phyloP scores from a whole-genome alignment of 1,139 yeast genomes.

The Debaryomyces subglobosus region DNA sequence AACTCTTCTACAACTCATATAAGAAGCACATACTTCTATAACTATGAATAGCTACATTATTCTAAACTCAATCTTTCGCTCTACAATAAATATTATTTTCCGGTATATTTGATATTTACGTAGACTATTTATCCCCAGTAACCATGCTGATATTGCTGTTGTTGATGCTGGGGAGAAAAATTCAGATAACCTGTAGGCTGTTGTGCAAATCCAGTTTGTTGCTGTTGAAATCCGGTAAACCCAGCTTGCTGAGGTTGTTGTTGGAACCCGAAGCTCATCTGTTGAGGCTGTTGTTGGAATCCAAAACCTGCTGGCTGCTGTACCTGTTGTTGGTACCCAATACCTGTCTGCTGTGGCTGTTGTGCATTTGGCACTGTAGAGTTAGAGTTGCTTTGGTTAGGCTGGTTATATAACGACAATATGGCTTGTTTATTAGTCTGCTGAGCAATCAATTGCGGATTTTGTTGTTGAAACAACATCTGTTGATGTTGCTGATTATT shows the following conservation, averaged over 20 bases:
- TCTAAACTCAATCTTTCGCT: no score
- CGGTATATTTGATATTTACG: neutral
- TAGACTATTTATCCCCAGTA: conserved; percentile 8
- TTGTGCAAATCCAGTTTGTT: conserved; percentile 7
- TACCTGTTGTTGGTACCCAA: conserved; percentile 22
- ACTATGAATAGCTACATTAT: no score
- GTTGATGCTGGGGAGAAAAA: neutral
- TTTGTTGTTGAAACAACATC: conserved; percentile 45
- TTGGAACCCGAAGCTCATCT: conserved; percentile 3
- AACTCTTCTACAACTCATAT: no score
- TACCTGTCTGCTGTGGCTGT: conserved; percentile 17
- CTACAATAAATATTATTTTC: neutral
- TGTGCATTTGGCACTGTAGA: conserved; percentile 26
- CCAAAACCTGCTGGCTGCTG: conserved; percentile 22
- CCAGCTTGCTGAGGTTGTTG: conserved; percentile 14
- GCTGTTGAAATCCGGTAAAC: conserved; percentile 20
- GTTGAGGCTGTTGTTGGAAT: conserved; percentile 17
- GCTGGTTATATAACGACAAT: conserved; percentile 44
- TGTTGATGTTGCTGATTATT: conserved; percentile 57
- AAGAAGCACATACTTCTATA: no score
- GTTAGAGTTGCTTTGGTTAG: conserved; percentile 30
- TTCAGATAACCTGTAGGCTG: conserved; percentile 5
- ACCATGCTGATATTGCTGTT: conserved; percentile 8
- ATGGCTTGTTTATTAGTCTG: conserved; percentile 48
- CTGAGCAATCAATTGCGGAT: conserved; percentile 46